A percentile compares a stretch with the other conserved stretches of the same genome.
Conservation (phyloP, 116 monocot genomes). For the Zostera marina region DNA sequence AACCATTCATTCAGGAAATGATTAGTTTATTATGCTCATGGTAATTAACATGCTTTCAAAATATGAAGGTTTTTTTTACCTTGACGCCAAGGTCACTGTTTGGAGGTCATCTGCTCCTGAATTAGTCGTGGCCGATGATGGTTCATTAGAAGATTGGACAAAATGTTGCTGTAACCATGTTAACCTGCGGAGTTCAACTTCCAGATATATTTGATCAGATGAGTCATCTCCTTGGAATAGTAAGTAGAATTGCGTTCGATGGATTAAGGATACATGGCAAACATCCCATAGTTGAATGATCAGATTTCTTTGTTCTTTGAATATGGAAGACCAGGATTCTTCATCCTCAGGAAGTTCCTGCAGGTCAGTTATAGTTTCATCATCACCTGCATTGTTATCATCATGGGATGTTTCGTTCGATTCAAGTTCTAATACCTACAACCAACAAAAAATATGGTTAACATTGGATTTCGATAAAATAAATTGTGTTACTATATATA, state of each 20-base stretch:
- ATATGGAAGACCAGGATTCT: conserved; percentile 31
- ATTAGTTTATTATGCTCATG: background rate
- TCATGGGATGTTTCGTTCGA: conserved; percentile 40
- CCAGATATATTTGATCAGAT: conserved; percentile 95
- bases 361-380: conserved; percentile 24
- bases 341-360: conserved; percentile 22
- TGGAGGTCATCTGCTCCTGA: conserved; percentile 39
- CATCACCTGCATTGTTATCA: conserved; percentile 12
- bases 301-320: conserved; percentile 57
- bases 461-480: too few relatives aligned
- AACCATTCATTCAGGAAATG: background rate
- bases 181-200: conserved; percentile 82
- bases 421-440: conserved; percentile 82
- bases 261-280: conserved; percentile 86
- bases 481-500: too few relatives aligned
- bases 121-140: conserved; percentile 11
- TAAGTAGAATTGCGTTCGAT: conserved; percentile 84
- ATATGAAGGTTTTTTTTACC: conserved; percentile 22
- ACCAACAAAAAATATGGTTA: too few relatives aligned
- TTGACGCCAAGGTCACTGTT: conserved; percentile 44
- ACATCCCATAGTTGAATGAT: conserved; percentile 78
- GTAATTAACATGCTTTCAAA: background rate
- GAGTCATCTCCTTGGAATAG: conserved; percentile 65
- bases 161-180: conserved; percentile 82
- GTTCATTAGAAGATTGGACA: conserved; percentile 34